phyloP scores from a whole-genome alignment of 1,139 yeast species.

The Pichia sp. region DNA sequence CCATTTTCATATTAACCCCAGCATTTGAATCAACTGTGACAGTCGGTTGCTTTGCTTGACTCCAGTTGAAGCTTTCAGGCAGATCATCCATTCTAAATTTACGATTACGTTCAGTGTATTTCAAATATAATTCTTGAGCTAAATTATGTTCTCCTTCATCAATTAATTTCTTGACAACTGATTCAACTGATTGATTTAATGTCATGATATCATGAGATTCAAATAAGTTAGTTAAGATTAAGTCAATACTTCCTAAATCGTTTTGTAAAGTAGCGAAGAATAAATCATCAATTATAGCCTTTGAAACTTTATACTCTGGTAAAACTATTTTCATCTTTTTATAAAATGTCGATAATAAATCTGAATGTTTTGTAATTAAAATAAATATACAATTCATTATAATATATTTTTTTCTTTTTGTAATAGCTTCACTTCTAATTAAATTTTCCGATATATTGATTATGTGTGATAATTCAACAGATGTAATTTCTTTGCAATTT shows the following conservation, averaged over 20 bases:
- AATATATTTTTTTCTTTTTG: conserved; percentile 4
- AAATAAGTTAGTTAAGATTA: conserved; percentile 7
- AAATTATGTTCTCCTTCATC: conserved; percentile 6
- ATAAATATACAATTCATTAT: conserved; percentile 11
- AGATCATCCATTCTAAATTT: conserved; percentile 6
- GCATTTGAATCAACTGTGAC: conserved; percentile 6
- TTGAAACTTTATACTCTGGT: conserved; percentile 13
- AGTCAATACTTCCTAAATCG: conserved; percentile 12
- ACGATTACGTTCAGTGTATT: conserved; percentile 6
- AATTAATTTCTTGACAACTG: conserved; percentile 10
- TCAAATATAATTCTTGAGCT: conserved; percentile 16
- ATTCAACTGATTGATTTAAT: conserved; percentile 7
- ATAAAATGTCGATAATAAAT: conserved; percentile 12
- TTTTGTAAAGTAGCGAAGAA: conserved; percentile 8
- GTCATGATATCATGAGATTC: neutral
- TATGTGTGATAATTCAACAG: conserved; percentile 7
- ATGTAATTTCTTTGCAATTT: neutral
- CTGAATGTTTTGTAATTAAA: conserved; percentile 12
- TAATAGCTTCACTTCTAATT: neutral
- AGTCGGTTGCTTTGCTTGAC: conserved; percentile 4
- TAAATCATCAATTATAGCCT: conserved; percentile 1
- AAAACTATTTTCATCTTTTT: conserved; percentile 6
- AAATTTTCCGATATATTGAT: conserved; percentile 9
- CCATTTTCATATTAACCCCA: conserved; percentile 9
- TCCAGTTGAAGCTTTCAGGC: conserved; percentile 3